Evolutionary conservation across 75 land plant species (phyloP), one percentile per base, ranked within the genome.

Genomic region (Sequoiadendron giganteum): DNA sequence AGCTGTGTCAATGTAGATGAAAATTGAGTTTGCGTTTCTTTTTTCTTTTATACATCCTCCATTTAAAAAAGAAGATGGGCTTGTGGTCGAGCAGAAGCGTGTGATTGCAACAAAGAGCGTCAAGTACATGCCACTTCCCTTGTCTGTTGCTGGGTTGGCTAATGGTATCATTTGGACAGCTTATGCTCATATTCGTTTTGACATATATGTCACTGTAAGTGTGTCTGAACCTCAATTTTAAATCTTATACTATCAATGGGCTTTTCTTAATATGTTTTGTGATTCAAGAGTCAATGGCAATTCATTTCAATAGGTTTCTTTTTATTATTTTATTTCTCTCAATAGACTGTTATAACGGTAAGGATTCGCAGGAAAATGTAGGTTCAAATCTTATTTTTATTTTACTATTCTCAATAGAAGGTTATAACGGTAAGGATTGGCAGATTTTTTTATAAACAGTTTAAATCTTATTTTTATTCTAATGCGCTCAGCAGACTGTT

Each of bases 121-220:
- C 7, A 47, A 47, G 48, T 47, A 47, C 48, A 47, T 47, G 8
- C 6, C 8, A 47, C 7, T 47, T 36, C 47, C 25, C 25, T 89
- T 94, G 2, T 94, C 96, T 4, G 70, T 95, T 5, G 91, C 91
- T 5, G 42, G 70, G 75, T 91, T 95, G 54, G 70, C 90, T 54
- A 95, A 95, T 80, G 93, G 94, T 3, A 28, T 89, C 10, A 82
- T 90, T 45, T 94, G 97, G 97, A 90, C 90, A 2, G 73, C 86
- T 25, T 95, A 95, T 84, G 97, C 93, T 16, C 85, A 86, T 40
- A 84, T 94, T 68, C 82, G 65, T 5, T 90, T 93, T 49, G 93
- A 95, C 55, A 54, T 86, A 52, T 90, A 80, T 83, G 86, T 95
- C 14, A 47, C 85, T 58, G 94, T 94, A 83, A 91, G 72, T 76